Conservation (phyloP, 2,329 filamentous ascomycete species). For the Sporothrix sp. region DNA sequence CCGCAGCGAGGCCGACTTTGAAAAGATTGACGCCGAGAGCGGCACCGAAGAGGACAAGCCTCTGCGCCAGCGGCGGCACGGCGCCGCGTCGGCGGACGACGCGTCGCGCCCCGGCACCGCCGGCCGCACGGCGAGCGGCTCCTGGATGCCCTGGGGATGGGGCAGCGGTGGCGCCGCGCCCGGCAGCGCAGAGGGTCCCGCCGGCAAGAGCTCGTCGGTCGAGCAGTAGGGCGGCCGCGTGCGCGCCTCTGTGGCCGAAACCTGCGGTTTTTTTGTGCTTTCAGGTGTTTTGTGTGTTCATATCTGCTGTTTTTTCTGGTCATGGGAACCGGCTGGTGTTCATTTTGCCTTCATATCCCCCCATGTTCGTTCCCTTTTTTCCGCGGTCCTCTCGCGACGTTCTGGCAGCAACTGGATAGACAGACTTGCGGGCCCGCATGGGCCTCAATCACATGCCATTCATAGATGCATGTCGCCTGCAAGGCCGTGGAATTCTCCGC, state of each 20-base stretch:
- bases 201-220: conserved; percentile 30
- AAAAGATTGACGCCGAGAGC: conserved; percentile 69
- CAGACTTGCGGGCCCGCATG: no score
- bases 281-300: background rate
- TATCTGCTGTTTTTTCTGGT: no score
- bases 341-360: background rate
- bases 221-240: conserved; percentile 22
- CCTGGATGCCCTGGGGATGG: conserved; percentile 44
- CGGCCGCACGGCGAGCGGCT: conserved; percentile 22
- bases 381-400: no score
- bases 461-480: no score
- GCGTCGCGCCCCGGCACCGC: conserved; percentile 6
- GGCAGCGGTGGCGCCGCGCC: conserved; percentile 27
- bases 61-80: conserved; percentile 20
- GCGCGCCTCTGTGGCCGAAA: background rate
- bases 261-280: background rate
- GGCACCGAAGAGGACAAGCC: conserved; percentile 40
- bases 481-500: no score
- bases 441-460: no score
- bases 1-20: conserved; percentile 79
- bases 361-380: background rate
- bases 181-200: conserved; percentile 25
- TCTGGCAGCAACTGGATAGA: no score
- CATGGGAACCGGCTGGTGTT: background rate
- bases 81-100: conserved; percentile 8